These are phyloP conservation scores for Penicillium brevicompactum DNA, from an alignment of 2,329 filamentous ascomycete genomes.

Conservation along the genomic window DNA sequence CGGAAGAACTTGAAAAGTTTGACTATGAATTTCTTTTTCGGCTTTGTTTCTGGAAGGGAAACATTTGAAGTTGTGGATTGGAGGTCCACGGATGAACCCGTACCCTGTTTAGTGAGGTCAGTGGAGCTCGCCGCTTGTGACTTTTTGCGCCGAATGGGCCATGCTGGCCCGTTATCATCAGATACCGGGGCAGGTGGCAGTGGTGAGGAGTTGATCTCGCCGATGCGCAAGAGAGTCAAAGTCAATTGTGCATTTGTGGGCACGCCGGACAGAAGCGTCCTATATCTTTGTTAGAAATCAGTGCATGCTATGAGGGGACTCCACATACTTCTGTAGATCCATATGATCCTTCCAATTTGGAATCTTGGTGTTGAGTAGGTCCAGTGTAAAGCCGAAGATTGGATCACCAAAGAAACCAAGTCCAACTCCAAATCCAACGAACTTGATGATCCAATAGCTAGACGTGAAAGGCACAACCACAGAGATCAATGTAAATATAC, in stretches of 20 bases:
- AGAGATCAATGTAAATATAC: conserved; percentile 55
- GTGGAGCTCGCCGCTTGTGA: conserved; percentile 53
- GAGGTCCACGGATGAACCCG: conserved; percentile 31
- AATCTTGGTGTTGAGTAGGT: conserved; percentile 51
- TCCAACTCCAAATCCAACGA: conserved; percentile 65
- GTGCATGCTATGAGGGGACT: background rate
- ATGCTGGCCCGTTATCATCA: conserved; percentile 32
- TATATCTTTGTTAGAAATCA: conserved; percentile 19
- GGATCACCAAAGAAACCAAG: conserved; percentile 81
- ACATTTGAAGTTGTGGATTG: background rate
- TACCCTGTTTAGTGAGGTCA: conserved; percentile 51
- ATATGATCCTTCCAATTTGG: conserved; percentile 76
- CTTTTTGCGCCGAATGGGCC: conserved; percentile 44
- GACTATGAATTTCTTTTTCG: conserved; percentile 44
- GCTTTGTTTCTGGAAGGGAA: conserved; percentile 10
- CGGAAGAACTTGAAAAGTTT: conserved; percentile 68
- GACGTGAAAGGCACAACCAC: conserved; percentile 57
- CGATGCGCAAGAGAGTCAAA: conserved; percentile 77
- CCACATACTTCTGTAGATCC: conserved; percentile 64
- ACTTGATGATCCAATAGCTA: conserved; percentile 67
- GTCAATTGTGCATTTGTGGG: conserved; percentile 86
- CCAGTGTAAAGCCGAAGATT: conserved; percentile 62
- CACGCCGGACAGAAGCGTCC: conserved; percentile 74
- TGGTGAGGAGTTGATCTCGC: conserved; percentile 79
- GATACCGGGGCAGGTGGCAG: conserved; percentile 64